Percentiles rank a stretch among this genome's conserved stretches.
Evolutionary conservation across 495 filamentous ascomycete genomes (phyloP).

Genomic region (Penicillium egyptiacum): DNA sequence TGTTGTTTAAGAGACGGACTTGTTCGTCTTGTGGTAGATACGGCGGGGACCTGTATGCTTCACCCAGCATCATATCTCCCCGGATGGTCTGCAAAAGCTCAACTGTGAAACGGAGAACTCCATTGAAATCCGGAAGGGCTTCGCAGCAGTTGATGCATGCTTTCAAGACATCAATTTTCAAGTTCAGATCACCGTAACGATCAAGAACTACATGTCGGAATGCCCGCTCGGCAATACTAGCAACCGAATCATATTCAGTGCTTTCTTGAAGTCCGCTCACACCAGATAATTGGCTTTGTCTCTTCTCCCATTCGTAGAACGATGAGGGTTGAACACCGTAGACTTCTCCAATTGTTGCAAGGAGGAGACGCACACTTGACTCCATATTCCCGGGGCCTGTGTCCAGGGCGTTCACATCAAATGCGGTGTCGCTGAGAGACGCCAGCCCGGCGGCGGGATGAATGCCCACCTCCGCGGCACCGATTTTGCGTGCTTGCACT

Average conservation of each 20-base stretch:
- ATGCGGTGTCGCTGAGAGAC: slow-evolving; percentile 54
- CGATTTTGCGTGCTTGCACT: slow-evolving; percentile 87
- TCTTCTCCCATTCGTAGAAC: slow-evolving; percentile 38
- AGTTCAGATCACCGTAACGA: slow-evolving; percentile 48
- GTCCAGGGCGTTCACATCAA: slow-evolving; percentile 66
- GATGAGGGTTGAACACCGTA: slow-evolving; percentile 50
- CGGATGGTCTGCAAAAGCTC: slow-evolving; percentile 73
- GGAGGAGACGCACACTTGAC: slow-evolving; percentile 61
- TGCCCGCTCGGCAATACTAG: slow-evolving; percentile 43
- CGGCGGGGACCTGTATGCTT: slow-evolving; percentile 48
- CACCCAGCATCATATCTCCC: slow-evolving; percentile 72
- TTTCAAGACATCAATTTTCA: slow-evolving; percentile 83
- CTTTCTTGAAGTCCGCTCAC: slow-evolving; percentile 12
- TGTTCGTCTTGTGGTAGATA: slow-evolving; percentile 80
- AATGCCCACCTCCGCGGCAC: slow-evolving; percentile 90
- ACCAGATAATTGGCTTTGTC: slow-evolving; percentile 23
- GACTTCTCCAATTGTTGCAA: slow-evolving; percentile 53
- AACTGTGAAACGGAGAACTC: slow-evolving; percentile 80
- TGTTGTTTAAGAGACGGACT: slow-evolving; percentile 72
- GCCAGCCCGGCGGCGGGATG: slow-evolving; percentile 86
- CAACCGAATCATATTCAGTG: slow-evolving; percentile 44
- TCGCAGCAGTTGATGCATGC: slow-evolving; percentile 88
- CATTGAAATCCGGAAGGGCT: slow-evolving; percentile 87
- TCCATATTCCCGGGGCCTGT: slow-evolving; percentile 75
- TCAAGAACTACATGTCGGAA: slow-evolving; percentile 43